Base-by-base conservation (phyloP, 306 rosid species). In the Urtica urens region DNA sequence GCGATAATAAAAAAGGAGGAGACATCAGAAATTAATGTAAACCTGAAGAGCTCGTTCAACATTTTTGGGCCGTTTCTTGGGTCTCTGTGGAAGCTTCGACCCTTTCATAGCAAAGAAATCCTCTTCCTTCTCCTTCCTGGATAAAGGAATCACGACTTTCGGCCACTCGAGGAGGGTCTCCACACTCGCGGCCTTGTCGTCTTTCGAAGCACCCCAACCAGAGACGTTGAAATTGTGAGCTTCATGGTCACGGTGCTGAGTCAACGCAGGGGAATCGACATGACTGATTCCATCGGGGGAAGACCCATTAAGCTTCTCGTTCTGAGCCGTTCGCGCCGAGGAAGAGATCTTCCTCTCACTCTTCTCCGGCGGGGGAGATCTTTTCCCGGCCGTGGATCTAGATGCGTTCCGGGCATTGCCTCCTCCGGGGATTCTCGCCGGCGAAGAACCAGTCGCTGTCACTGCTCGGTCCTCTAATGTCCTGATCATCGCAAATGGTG, bases 81-180 rank as follows among this genome's bases (percentile, higher is more conserved):
- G 90, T 50, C 94, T 74, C 50, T 83, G 90, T 23, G 90, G 74
- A 6, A 70, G 80, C 68, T 83, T 83, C 10, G 80, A 66, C 38
- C 94, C 94, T 53, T 83, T 83, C 90, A 83, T 79, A 4, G 79
- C 86, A 48, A 77, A 74, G 63, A 83, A 83, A 45, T 83, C 94
- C 45, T 83, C 94, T 63, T 83, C 94, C 41, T 83, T 83, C 71
- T 83, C 94, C 42, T 83, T 83, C 46, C 86, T 80, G 1, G 94
- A 77, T 3, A 83, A 60, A n/a, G 86, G 38, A 55, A 77, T 34
- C 52, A 49, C 74, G 30, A 83, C 67, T 45, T 75, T 79, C 19
- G 94, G 94, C 86, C 88, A 83, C 61, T 73, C 58, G 21, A 64
- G 21, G 12, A 42, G 72, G 58, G 66, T 71, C n/a, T n/a, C n/a